Percentiles rank a stretch among this genome's conserved stretches.
Evolutionary conservation across 1,284 basidiomycete species (phyloP).

Genomic region (Cutaneotrichosporon cutaneum): DNA sequence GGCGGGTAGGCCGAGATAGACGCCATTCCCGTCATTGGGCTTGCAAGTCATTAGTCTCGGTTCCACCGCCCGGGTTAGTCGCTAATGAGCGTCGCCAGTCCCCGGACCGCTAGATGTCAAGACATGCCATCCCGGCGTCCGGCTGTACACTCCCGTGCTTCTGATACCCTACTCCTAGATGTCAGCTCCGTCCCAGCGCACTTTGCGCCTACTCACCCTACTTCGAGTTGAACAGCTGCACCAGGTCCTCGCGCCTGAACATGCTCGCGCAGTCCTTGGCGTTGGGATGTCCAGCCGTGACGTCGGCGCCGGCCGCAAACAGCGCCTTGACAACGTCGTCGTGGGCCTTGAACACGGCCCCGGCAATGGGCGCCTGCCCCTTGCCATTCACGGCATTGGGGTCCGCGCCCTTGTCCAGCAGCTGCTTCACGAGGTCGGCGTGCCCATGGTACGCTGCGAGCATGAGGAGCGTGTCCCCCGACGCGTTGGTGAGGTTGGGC

Average conservation of each 20-base stretch:
- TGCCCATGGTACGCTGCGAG: constrained; percentile 78
- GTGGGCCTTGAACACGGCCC: constrained; percentile 73
- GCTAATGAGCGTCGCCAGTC: too few relatives aligned
- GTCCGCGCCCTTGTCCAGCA: constrained; percentile 64
- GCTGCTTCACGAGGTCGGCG: constrained; percentile 58
- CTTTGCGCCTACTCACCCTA: background rate
- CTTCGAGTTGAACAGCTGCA: constrained; percentile 14
- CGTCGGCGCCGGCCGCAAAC: constrained; percentile 66
- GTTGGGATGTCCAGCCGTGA: constrained; percentile 66
- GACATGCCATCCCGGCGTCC: too few relatives aligned
- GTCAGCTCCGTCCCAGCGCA: too few relatives aligned
- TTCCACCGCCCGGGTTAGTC: too few relatives aligned
- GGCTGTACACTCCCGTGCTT: too few relatives aligned
- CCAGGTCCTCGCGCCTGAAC: constrained; percentile 27
- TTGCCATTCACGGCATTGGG: constrained; percentile 71
- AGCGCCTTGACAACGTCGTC: constrained; percentile 65
- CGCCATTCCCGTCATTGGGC: too few relatives aligned
- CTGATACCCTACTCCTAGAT: too few relatives aligned
- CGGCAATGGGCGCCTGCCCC: constrained; percentile 75
- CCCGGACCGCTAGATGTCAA: too few relatives aligned
- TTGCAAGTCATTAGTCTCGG: too few relatives aligned
- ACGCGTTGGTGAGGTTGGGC: constrained; percentile 70
- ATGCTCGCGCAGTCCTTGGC: constrained; percentile 63
- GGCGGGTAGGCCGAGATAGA: too few relatives aligned
- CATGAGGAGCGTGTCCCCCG: constrained; percentile 80